Evolutionary conservation across 495 filamentous ascomycete genomes (phyloP).

Genomic region (Daldinia vernicosa): DNA sequence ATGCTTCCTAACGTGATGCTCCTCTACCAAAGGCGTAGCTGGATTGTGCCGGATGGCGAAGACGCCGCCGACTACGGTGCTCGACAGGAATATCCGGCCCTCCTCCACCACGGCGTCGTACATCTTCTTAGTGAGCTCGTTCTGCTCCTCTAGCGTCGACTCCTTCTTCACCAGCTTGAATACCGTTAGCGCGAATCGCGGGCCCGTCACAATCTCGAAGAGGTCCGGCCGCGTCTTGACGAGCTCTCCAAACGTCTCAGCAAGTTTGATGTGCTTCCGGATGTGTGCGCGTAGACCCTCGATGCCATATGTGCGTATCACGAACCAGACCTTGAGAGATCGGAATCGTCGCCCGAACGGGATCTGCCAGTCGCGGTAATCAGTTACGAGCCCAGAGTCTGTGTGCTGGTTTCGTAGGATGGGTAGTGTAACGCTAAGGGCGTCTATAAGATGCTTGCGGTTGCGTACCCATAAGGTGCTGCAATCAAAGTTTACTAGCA

Average conservation of each 20-base stretch:
- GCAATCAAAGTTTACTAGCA: constrained; percentile 94
- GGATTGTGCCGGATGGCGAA: constrained; percentile 87
- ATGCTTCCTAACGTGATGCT: constrained; percentile 73
- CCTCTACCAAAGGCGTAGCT: constrained; percentile 69
- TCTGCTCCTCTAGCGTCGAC: constrained; percentile 51
- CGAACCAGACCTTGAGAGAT: constrained; percentile 96
- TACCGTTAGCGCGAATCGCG: constrained; percentile 83
- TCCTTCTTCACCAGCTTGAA: constrained; percentile 62
- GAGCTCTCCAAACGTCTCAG: constrained; percentile 71
- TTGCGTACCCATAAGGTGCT: constrained; percentile 81
- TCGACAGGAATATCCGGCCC: constrained; percentile 86
- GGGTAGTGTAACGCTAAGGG: constrained; percentile 77
- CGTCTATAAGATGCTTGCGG: constrained; percentile 76
- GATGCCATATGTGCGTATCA: constrained; percentile 85
- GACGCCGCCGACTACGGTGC: constrained; percentile 74
- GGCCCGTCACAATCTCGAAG: constrained; percentile 78
- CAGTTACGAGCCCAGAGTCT: constrained; percentile 85
- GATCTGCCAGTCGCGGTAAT: constrained; percentile 99
- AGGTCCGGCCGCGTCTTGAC: constrained; percentile 69
- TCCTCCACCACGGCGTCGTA: constrained; percentile 79
- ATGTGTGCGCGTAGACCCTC: constrained; percentile 80
- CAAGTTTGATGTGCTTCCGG: constrained; percentile 69
- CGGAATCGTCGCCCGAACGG: constrained; percentile 93
- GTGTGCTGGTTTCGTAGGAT: constrained; percentile 85
- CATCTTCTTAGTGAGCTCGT: constrained; percentile 76